phyloP scores from a whole-genome alignment of 805 yeast genomes.

The Lachancea lanzarotensis region DNA sequence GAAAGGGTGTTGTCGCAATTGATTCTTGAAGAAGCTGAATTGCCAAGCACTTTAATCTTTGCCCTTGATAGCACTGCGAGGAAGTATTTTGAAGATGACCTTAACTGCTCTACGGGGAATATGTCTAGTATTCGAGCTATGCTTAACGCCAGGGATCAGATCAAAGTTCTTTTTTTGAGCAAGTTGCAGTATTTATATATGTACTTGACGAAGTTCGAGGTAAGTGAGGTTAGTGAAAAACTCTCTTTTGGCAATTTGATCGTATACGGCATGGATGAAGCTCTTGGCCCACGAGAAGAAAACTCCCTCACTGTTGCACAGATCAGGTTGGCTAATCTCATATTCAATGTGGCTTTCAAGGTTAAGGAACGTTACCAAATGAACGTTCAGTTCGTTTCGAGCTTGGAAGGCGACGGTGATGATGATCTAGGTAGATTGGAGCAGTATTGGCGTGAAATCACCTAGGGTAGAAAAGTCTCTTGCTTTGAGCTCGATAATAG shows the following conservation, averaged over 20 bases:
- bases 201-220: slow-evolving; percentile 30
- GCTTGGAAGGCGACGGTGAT: background rate
- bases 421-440: slow-evolving; percentile 13
- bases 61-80: slow-evolving; percentile 25
- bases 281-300: slow-evolving; percentile 5
- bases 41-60: slow-evolving; percentile 17
- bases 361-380: slow-evolving; percentile 17
- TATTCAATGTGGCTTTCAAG: slow-evolving; percentile 21
- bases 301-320: slow-evolving; percentile 2
- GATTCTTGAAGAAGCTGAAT: slow-evolving; percentile 4
- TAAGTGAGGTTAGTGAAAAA: slow-evolving; percentile 10
- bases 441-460: slow-evolving; percentile 23
- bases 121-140: slow-evolving; percentile 17
- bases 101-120: slow-evolving; percentile 10
- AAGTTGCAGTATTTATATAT: slow-evolving; percentile 29
- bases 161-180: slow-evolving; percentile 26
- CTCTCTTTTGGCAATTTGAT: slow-evolving; percentile 19
- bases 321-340: slow-evolving; percentile 18
- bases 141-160: slow-evolving; percentile 11
- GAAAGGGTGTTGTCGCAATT: slow-evolving; percentile 7
- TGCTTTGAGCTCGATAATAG: background rate
- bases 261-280: slow-evolving; percentile 26
- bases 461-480: background rate
- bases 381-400: slow-evolving; percentile 9
- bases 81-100: slow-evolving; percentile 17